Evolutionary conservation across 2,329 filamentous ascomycete genomes (phyloP).

Genomic region (Hypoxylon sp.): DNA sequence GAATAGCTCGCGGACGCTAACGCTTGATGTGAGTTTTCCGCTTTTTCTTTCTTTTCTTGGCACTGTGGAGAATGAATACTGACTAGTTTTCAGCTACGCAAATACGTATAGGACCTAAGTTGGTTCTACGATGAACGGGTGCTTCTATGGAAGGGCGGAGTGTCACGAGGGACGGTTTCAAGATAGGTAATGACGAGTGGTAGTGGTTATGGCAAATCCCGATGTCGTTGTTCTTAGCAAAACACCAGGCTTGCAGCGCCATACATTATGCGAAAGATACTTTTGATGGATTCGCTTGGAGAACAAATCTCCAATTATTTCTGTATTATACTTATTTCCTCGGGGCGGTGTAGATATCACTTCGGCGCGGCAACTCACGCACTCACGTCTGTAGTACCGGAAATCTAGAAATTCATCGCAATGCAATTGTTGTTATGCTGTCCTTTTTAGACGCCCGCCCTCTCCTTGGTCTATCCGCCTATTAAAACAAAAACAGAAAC

Average conservation of each 20-base stretch:
- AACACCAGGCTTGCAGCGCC: slow-evolving; percentile 1
- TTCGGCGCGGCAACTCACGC: slow-evolving; percentile 6
- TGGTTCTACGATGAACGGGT: slow-evolving; percentile 2
- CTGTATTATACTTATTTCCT: slow-evolving; percentile 26
- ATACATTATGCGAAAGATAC: slow-evolving; percentile 22
- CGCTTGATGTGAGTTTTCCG: slow-evolving; percentile 85
- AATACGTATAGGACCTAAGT: slow-evolving; percentile 46
- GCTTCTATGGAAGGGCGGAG: slow-evolving; percentile 7
- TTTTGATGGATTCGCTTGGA: slow-evolving; percentile 25
- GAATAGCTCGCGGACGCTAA: slow-evolving; percentile 92
- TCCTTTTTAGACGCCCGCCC: slow-evolving; percentile 34
- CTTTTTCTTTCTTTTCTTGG: slow-evolving; percentile 3
- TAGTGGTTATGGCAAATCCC: slow-evolving; percentile 6
- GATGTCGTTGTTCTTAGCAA: background rate
- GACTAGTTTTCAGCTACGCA: slow-evolving; percentile 50
- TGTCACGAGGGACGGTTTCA: slow-evolving; percentile 41
- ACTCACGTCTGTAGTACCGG: slow-evolving; percentile 7
- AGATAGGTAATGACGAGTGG: slow-evolving; percentile 28
- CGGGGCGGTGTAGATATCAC: slow-evolving; percentile 29
- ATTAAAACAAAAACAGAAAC: background rate
- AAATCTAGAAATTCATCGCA: slow-evolving; percentile 8
- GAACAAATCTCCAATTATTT: slow-evolving; percentile 22
- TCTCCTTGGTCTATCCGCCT: slow-evolving; percentile 11
- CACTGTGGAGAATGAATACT: slow-evolving; percentile 30
- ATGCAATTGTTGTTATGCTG: slow-evolving; percentile 32